Conservation (phyloP, 495 filamentous ascomycete genomes). For the Neurospora cerealis region DNA sequence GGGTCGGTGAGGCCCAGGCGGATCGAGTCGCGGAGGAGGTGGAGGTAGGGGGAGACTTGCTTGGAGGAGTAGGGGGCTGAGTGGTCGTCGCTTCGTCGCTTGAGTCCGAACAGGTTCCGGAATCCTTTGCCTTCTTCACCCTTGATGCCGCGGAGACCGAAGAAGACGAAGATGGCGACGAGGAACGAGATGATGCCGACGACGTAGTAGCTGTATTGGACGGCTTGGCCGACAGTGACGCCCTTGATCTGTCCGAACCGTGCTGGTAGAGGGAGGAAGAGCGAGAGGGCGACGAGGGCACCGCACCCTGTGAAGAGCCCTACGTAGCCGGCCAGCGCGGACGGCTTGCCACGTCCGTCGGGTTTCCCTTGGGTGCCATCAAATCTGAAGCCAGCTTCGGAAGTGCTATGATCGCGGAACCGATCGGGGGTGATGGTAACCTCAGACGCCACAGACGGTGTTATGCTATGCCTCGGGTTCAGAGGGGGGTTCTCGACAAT, state of each 20-base stretch:
- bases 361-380: conserved; percentile 3
- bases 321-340: conserved; percentile 77
- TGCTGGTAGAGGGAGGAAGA: conserved; percentile 83
- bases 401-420: conserved; percentile 21
- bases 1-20: conserved; percentile 62
- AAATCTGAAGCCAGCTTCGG: background rate
- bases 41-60: conserved; percentile 34
- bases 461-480: conserved; percentile 26
- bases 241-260: conserved; percentile 57
- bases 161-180: conserved; percentile 62
- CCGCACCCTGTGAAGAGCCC: conserved; percentile 89
- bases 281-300: conserved; percentile 66
- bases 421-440: conserved; percentile 52
- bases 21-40: conserved; percentile 53
- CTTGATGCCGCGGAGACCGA: conserved; percentile 68
- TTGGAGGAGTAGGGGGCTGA: conserved; percentile 7
- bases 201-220: conserved; percentile 75
- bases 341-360: conserved; percentile 25
- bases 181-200: conserved; percentile 63
- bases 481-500: conserved; percentile 11
- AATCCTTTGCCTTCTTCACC: conserved; percentile 72
- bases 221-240: conserved; percentile 53
- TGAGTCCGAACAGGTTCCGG: conserved; percentile 38
- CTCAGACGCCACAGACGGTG: conserved; percentile 51
- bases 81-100: conserved; percentile 10